A percentile compares a stretch with the other conserved stretches of the same genome.
phyloP scores from a whole-genome alignment of 202 grass and related monocot species.

The Carex arenaria region DNA sequence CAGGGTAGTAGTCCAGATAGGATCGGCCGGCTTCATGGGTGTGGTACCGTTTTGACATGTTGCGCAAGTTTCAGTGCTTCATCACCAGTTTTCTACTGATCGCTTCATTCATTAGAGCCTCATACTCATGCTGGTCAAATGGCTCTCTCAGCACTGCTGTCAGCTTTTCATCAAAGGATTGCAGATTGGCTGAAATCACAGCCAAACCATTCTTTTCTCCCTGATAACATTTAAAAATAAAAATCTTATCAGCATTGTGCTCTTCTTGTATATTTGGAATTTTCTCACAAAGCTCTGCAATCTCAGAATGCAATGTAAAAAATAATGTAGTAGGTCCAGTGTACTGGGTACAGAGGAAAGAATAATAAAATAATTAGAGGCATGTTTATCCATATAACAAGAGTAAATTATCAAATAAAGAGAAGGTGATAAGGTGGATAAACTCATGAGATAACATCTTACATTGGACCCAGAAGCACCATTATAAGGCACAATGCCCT shows the following conservation, averaged over 20 bases:
- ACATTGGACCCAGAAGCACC: slow-evolving; percentile 31
- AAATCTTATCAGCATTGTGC: background rate
- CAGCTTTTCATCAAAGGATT: slow-evolving; percentile 62
- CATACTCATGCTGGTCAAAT: slow-evolving; percentile 51
- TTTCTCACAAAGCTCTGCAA: background rate
- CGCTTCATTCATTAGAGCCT: slow-evolving; percentile 49
- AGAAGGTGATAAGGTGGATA: background rate
- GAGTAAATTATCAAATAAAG: slow-evolving; percentile 10
- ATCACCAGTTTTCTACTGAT: slow-evolving; percentile 42
- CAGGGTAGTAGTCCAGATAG: slow-evolving; percentile 63
- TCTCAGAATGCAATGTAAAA: background rate
- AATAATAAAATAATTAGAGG: background rate
- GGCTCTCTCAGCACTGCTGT: slow-evolving; percentile 34
- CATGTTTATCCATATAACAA: background rate
- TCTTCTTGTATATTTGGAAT: background rate
- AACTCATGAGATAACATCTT: slow-evolving; percentile 16
- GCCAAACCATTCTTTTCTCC: slow-evolving; percentile 27
- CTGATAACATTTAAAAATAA: slow-evolving; percentile 16
- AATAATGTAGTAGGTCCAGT: background rate
- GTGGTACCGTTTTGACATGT: slow-evolving; percentile 41
- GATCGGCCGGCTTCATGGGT: slow-evolving; percentile 38
- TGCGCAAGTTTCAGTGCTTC: slow-evolving; percentile 43
- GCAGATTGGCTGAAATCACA: slow-evolving; percentile 19
- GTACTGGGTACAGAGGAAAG: background rate
- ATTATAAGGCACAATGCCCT: slow-evolving; percentile 5